phyloP scores from a whole-genome alignment of 352 stramenopile genomes.

The Pythium angustatum region DNA sequence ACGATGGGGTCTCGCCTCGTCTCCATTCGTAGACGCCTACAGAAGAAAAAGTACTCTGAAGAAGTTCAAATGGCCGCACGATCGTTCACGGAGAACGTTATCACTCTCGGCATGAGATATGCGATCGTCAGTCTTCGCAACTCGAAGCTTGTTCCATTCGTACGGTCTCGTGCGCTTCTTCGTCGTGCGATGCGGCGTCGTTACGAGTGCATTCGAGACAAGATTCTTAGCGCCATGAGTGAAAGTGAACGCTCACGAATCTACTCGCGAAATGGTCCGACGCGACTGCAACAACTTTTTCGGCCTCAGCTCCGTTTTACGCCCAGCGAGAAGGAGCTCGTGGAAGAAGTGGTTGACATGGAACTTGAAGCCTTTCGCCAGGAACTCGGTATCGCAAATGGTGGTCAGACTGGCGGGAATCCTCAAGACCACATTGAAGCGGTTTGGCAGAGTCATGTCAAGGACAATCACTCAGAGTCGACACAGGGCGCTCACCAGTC shows the following conservation, averaged over 20 bases:
- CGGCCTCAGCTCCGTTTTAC: constrained; percentile 39
- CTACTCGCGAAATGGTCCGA: constrained; percentile 49
- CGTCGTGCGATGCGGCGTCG: constrained; percentile 47
- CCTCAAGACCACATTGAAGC: constrained; percentile 25
- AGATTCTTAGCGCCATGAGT: constrained; percentile 46
- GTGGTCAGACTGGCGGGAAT: not conserved
- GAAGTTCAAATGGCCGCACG: constrained; percentile 32
- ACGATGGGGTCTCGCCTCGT: constrained; percentile 66
- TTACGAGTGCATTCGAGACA: constrained; percentile 43
- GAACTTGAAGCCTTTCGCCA: constrained; percentile 19
- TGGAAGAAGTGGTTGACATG: constrained; percentile 38
- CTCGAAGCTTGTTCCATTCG: constrained; percentile 44
- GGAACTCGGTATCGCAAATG: constrained; percentile 6
- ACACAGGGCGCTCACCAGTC: too few species aligned
- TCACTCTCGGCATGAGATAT: constrained; percentile 37
- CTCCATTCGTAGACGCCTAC: constrained; percentile 57
- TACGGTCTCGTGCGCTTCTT: constrained; percentile 48
- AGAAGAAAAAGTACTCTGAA: constrained; percentile 48
- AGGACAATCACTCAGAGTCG: constrained; percentile 11
- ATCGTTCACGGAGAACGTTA: constrained; percentile 37
- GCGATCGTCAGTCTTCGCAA: constrained; percentile 40
- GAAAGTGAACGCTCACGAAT: constrained; percentile 61
- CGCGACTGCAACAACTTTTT: constrained; percentile 51
- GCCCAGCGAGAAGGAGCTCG: constrained; percentile 51
- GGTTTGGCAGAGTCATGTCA: constrained; percentile 27